Conservation (phyloP, 495 filamentous ascomycete genomes). For the Xylaria acuta region DNA sequence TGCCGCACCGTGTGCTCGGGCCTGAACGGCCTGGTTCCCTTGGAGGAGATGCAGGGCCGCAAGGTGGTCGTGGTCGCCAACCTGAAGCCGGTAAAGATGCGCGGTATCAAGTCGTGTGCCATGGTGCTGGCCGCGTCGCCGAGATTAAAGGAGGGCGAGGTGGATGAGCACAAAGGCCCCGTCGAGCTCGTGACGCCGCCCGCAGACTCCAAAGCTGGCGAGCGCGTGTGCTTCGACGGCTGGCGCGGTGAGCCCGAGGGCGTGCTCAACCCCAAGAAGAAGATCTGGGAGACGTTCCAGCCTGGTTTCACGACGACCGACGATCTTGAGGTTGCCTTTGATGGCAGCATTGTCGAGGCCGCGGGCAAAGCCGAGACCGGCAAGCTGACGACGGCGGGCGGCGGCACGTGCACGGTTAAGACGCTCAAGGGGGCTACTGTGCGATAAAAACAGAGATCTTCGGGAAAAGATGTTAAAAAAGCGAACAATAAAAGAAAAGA, state of each 20-base stretch:
- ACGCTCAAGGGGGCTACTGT: slow-evolving; percentile 74
- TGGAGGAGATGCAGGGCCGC: slow-evolving; percentile 94
- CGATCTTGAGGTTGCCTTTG: slow-evolving; percentile 72
- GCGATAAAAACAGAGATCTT: slow-evolving; percentile 51
- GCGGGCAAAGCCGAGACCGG: slow-evolving; percentile 67
- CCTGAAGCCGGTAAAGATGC: slow-evolving; percentile 98
- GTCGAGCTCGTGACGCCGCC: slow-evolving; percentile 93
- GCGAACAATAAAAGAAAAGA: slow-evolving; percentile 18
- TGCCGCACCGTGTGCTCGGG: slow-evolving; percentile 96
- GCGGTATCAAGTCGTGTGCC: slow-evolving; percentile 90
- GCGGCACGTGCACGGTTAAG: slow-evolving; percentile 76
- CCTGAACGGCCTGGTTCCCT: slow-evolving; percentile 86
- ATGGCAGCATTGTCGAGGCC: slow-evolving; percentile 54
- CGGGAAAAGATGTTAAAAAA: slow-evolving; percentile 16
- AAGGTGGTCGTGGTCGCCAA: slow-evolving; percentile 96
- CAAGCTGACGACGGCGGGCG: slow-evolving; percentile 72
- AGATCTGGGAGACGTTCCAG: slow-evolving; percentile 95
- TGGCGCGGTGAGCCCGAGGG: slow-evolving; percentile 92
- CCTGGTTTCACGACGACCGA: slow-evolving; percentile 90
- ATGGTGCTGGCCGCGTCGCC: slow-evolving; percentile 98
- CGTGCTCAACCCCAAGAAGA: slow-evolving; percentile 97
- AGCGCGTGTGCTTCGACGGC: slow-evolving; percentile 90
- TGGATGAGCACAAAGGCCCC: slow-evolving; percentile 83
- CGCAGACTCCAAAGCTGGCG: slow-evolving; percentile 76
- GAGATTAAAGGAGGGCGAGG: slow-evolving; percentile 73